Evolutionary conservation across 352 stramenopile species (phyloP).

Genomic region (Phytophthora hybrid): DNA sequence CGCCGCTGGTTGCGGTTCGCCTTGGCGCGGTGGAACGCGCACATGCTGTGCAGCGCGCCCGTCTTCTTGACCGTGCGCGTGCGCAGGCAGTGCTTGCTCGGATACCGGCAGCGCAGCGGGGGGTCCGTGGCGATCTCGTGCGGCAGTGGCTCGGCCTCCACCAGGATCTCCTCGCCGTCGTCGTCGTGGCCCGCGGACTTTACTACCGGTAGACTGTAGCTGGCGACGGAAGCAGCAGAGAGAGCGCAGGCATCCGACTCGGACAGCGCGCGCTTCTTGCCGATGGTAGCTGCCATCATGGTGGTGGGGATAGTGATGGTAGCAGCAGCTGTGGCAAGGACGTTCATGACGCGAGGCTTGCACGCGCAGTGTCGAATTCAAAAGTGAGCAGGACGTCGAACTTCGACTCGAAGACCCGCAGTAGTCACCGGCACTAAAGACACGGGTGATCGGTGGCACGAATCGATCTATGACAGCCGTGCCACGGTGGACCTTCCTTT

Average conservation of each 20-base stretch:
- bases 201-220: background rate
- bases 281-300: background rate
- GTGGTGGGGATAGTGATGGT: background rate
- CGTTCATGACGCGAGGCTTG: background rate
- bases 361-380: constrained; percentile 29
- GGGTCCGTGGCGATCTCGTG: constrained; percentile 50
- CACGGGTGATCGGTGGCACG: constrained; percentile 26
- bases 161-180: constrained; percentile 43
- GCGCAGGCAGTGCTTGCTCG: constrained; percentile 63
- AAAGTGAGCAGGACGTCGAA: constrained; percentile 16
- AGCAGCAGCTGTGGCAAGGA: background rate
- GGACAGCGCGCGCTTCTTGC: constrained; percentile 27
- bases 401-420: too few species aligned
- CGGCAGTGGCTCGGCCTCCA: constrained; percentile 46
- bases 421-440: constrained; percentile 13
- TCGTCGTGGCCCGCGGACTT: constrained; percentile 27
- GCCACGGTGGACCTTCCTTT: constrained; percentile 20
- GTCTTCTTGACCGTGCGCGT: constrained; percentile 68
- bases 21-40: constrained; percentile 63
- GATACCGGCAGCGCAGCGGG: constrained; percentile 56
- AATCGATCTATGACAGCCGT: constrained; percentile 24
- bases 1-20: constrained; percentile 69
- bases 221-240: background rate
- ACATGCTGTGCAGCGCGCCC: constrained; percentile 66
- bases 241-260: background rate